Percentiles rank a stretch among this genome's conserved stretches.
Conservation (phyloP, 257 asterid genomes). For the Solanum pimpinellifolium region DNA sequence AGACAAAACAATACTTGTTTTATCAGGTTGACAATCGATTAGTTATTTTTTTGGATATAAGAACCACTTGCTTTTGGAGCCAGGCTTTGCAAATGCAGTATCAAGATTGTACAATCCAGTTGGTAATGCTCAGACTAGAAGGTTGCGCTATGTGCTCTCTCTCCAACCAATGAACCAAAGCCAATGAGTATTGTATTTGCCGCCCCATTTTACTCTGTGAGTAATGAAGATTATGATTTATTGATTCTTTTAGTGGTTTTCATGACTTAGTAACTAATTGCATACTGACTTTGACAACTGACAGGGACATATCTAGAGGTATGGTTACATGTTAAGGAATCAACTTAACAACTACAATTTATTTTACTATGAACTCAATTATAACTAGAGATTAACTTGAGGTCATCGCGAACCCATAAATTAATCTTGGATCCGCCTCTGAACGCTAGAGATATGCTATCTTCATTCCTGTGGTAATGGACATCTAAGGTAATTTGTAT, state of each 20-base stretch:
- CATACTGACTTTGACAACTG: background rate
- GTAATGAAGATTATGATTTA: background rate
- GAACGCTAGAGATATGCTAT: no score
- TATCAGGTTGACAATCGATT: slow-evolving; percentile 79
- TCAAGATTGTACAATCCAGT: slow-evolving; percentile 57
- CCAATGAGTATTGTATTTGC: slow-evolving; percentile 33
- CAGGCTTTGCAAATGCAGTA: slow-evolving; percentile 45
- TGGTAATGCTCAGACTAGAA: slow-evolving; percentile 63
- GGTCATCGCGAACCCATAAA: background rate
- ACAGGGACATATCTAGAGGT: background rate
- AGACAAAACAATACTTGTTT: slow-evolving; percentile 48
- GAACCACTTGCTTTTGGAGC: slow-evolving; percentile 67
- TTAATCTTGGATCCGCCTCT: background rate
- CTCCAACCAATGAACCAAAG: slow-evolving; percentile 39
- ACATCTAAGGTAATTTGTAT: no score
- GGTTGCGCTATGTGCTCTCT: slow-evolving; percentile 71
- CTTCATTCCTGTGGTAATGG: no score
- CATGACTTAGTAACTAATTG: background rate
- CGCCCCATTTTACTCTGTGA: slow-evolving; percentile 45
- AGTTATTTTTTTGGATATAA: slow-evolving; percentile 68
- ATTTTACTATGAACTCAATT: background rate
- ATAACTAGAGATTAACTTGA: background rate
- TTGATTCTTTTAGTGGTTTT: no score
- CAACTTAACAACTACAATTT: background rate
- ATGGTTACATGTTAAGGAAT: background rate